Conservation (phyloP, 495 filamentous ascomycete genomes). For the Amphirosellinia nigrospora region DNA sequence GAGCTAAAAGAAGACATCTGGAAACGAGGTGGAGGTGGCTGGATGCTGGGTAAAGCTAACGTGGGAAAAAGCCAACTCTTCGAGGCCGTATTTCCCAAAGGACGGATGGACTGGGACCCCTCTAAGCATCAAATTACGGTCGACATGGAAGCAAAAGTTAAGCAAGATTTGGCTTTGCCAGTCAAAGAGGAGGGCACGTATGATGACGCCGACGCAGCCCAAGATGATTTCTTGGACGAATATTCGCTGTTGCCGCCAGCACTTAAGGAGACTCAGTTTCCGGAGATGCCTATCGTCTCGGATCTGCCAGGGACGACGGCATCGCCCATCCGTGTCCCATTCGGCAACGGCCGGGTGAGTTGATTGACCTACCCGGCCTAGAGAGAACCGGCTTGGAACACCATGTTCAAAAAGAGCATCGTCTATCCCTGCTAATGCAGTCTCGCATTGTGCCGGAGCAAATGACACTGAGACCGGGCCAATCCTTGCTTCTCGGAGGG, state of each 20-base stretch:
- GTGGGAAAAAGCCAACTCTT: conserved; percentile 96
- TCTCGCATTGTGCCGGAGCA: conserved; percentile 70
- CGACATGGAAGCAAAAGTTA: conserved; percentile 34
- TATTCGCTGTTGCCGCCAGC: conserved; percentile 73
- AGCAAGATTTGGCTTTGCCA: conserved; percentile 26
- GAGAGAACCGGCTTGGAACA: conserved; percentile 71
- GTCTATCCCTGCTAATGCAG: conserved; percentile 75
- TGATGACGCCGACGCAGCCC: conserved; percentile 27
- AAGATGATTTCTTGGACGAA: conserved; percentile 30
- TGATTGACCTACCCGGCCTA: conserved; percentile 94
- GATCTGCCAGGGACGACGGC: conserved; percentile 91
- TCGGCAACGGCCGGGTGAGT: conserved; percentile 83
- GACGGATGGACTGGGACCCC: conserved; percentile 55
- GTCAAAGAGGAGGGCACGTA: conserved; percentile 16
- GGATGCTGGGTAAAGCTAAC: conserved; percentile 98
- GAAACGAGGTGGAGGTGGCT: conserved; percentile 81
- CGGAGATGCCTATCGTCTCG: conserved; percentile 82
- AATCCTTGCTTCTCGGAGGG: conserved; percentile 85
- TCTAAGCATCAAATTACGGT: conserved; percentile 43
- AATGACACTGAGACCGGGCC: conserved; percentile 71
- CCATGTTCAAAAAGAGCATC: conserved; percentile 68
- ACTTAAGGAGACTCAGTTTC: conserved; percentile 72
- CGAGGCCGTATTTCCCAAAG: conserved; percentile 83
- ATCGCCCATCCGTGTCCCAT: conserved; percentile 88
- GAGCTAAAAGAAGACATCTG: conserved; percentile 83